Evolutionary conservation across 768 basidiomycete species (phyloP), one percentile per base, ranked within the genome.

Genomic region (Mycena alexandri): DNA sequence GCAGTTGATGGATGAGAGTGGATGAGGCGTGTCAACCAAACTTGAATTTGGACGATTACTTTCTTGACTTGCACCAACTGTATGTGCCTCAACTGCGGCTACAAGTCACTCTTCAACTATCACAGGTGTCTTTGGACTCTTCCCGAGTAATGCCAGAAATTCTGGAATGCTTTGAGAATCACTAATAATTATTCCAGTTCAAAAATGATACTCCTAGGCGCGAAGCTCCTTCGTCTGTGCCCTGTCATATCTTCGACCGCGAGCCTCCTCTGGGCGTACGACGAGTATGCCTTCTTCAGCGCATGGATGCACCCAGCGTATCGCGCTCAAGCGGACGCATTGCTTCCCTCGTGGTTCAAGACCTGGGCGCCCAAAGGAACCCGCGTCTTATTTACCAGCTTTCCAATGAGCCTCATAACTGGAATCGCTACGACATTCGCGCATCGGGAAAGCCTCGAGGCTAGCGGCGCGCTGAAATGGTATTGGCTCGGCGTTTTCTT

Each of bases 211-310:
- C 19, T 16, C 11, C 22, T 56, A 8, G 42, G 41, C 42, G 42
- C 44, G 42, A 56, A 56, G 22, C 22, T 59, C 25, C 46, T 59
- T 16, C 46, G 58, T 24, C 19, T 59, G 21, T 59, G 19, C 21
- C 58, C 58, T 8, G 29, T 59, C n/a, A 48, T 59, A 47, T 61
- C 59, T 19, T 52, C 38, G 19, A 61, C 61, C 9, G 38, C 38
- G 10, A 62, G 25, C 38, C 61, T 62, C 61, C 25, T 53, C 36
- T 62, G 61, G 61, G 61, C 61, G 6, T 38, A 53, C 6, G 61
- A 62, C 29, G 38, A 62, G 24, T 62, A 53, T 38, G 24, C 51
- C n/a, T 62, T 62, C 34, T 29, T 62, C 16, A 42, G 50, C 13
- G 21, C 38, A 6, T 61, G 59, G 59, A 51, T 41, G 59, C 50